phyloP scores from a whole-genome alignment of 257 asterid genomes.

The Solanum sitiens region DNA sequence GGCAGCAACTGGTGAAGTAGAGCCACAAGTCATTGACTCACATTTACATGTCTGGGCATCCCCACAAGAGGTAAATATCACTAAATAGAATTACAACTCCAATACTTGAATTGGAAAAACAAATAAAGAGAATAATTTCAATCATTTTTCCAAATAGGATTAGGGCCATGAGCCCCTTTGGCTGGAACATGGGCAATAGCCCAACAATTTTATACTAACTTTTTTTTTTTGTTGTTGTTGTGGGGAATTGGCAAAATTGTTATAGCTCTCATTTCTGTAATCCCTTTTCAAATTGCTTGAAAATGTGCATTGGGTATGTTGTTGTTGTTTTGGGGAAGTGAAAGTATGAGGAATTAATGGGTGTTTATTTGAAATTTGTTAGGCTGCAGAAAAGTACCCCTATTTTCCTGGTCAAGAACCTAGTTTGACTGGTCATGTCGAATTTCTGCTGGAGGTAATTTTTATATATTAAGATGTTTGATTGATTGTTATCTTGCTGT shows the following conservation, averaged over 20 bases:
- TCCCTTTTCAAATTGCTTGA: neutral
- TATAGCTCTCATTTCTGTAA: neutral
- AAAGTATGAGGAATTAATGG: neutral
- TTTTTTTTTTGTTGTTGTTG: neutral
- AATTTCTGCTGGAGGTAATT: conserved; percentile 59
- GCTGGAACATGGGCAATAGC: no score
- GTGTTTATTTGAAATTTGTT: neutral
- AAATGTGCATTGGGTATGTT: neutral
- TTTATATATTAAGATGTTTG: neutral
- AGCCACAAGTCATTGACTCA: conserved; percentile 48
- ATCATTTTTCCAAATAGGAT: no score
- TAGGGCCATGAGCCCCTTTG: no score
- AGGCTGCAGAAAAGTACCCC: conserved; percentile 72
- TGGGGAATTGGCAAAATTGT: neutral
- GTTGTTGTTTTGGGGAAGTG: neutral
- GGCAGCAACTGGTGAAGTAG: conserved; percentile 14
- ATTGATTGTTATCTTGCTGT: neutral
- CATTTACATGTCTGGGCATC: conserved; percentile 96
- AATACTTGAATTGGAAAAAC: no score
- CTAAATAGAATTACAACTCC: neutral
- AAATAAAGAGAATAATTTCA: no score
- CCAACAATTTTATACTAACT: neutral
- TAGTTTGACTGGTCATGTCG: conserved; percentile 57
- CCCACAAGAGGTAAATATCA: conserved; percentile 33
- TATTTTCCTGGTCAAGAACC: conserved; percentile 91